Base-by-base conservation (phyloP, 257 asterid genomes). In the Knoxia roxburghii region DNA sequence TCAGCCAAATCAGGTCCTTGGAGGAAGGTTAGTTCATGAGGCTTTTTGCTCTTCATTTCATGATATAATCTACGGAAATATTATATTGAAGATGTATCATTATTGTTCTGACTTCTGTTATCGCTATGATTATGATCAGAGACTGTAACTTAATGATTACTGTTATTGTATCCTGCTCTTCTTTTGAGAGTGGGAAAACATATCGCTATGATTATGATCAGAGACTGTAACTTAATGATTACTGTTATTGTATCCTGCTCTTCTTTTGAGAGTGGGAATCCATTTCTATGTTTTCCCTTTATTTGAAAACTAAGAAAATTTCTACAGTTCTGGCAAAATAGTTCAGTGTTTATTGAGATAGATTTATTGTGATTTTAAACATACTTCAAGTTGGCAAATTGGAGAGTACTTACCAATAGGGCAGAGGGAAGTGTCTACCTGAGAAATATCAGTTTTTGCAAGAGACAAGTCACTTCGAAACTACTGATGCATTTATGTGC, bases 1-100 rank as follows among this genome's bases (percentile, higher is more conserved):
- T 61, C 89, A 48, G 54, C 96, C 52, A 94, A 84, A 85, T 88
- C 96, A 67, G 99, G 99, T 72, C 97, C 99, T 61, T 90, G 97
- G 99, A 94, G 97, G 76, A 94, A 94, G 99, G 97, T 90, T 71
- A 9, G 95, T 80, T 14, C 50, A 73, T 43, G 64, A 71, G 64
- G 37, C 57, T 66, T 46, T 23, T 24, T 33, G 39, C 66, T 23
- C 17, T 37, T 35, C 20, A 60, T 60, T n/a, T 35, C 37, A 18
- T 59, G 40, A 32, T 20, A 30, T 58, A 6, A 33, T n/a, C n/a
- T n/a, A n/a, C n/a, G n/a, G n/a, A n/a, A n/a, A n/a, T 30, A 20
- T 32, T 59, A 11, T 59, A 17, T 40, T 57, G 62, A 29, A 56
- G 30, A 56, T 56, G 7, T 56, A 8, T 20, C 39, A 29, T 43